Evolutionary conservation across 2,329 filamentous ascomycete species (phyloP).

Genomic region (Cercospora sp.): DNA sequence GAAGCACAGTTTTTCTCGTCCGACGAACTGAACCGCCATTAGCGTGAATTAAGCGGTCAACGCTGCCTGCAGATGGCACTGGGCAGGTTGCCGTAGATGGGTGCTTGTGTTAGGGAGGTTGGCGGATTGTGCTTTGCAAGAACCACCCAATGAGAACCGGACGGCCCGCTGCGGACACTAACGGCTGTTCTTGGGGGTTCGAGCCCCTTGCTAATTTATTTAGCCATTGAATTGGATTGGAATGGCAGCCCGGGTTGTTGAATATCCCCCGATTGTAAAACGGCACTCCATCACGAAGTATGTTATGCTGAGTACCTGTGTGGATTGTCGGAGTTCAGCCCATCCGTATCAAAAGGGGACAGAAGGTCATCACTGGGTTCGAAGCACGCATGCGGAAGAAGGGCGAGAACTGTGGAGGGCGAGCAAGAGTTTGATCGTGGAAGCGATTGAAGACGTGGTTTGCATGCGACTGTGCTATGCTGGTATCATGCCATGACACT

Average conservation of each 20-base stretch:
- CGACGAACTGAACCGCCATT: neutral
- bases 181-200: neutral
- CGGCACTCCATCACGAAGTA: too few species aligned
- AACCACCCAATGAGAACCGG: neutral
- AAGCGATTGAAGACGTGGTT: slow-evolving; percentile 31
- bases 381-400: neutral
- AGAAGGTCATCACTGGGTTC: neutral
- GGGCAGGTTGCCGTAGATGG: neutral
- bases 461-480: slow-evolving; percentile 29
- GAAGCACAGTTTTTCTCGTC: neutral
- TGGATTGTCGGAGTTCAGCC: too few species aligned
- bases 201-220: neutral
- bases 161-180: neutral
- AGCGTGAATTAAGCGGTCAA: neutral
- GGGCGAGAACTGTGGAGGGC: neutral
- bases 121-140: neutral
- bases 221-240: neutral
- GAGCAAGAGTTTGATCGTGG: slow-evolving; percentile 11
- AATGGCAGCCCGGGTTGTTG: too few species aligned
- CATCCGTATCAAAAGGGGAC: neutral
- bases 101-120: neutral
- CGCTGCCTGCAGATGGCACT: neutral
- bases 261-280: too few species aligned
- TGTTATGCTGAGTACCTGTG: too few species aligned
- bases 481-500: slow-evolving; percentile 25